phyloP scores from a whole-genome alignment of 169 alveolate genomes.

The Cystoisospora suis region DNA sequence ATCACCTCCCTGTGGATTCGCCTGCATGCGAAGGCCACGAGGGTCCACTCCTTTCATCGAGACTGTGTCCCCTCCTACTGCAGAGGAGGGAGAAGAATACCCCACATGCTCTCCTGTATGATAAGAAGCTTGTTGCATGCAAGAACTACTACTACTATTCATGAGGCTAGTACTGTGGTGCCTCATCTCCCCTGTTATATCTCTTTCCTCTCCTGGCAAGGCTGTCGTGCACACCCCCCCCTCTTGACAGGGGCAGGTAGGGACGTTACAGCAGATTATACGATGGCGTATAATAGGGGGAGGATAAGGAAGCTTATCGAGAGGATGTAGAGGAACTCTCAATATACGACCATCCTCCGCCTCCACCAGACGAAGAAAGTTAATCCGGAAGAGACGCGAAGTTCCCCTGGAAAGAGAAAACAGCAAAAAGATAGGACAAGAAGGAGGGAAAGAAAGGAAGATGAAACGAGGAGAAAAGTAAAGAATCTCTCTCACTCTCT shows the following conservation, averaged over 20 bases:
- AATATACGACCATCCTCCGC: neutral
- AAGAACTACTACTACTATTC: too few relatives aligned
- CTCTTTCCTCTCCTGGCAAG: neutral
- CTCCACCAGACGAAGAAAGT: neutral
- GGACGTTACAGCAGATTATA: conserved; percentile 20
- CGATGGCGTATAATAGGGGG: neutral
- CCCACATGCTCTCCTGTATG: too few relatives aligned
- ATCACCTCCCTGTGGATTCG: too few relatives aligned
- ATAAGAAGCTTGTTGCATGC: too few relatives aligned
- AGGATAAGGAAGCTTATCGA: conserved; percentile 5
- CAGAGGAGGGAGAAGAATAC: too few relatives aligned
- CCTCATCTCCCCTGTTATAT: too few relatives aligned
- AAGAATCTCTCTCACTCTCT: too few relatives aligned
- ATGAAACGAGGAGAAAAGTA: neutral
- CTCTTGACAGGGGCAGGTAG: conserved; percentile 14
- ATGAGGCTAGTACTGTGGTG: too few relatives aligned
- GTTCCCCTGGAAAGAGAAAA: neutral
- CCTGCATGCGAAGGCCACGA: too few relatives aligned
- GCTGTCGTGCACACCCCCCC: conserved; percentile 13
- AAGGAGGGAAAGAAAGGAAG: neutral
- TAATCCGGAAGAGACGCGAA: conserved; percentile 17
- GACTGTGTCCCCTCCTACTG: too few relatives aligned
- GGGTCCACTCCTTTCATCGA: too few relatives aligned
- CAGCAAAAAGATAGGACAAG: neutral
- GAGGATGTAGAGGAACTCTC: neutral